Base-by-base conservation (phyloP, 306 rosid species). In the Cicer judaicum region DNA sequence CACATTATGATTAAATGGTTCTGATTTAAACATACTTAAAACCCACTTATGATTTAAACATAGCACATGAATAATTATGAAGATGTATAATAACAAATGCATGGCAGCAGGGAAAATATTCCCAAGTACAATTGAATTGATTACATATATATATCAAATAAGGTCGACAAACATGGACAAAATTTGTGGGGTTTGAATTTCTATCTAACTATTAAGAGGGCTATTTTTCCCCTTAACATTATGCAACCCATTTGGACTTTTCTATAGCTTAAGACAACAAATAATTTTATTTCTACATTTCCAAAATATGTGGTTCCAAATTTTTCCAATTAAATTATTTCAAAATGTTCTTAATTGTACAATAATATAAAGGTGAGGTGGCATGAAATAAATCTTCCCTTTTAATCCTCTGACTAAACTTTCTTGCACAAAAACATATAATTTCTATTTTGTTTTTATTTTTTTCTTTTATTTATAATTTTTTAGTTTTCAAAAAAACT, bases 191-290 rank as follows among this genome's bases (percentile, higher is more conserved):
- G 65, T 73, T 50, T 66, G 71, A 81, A 72, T 36, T 70, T 43
- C 7, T 46, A 7, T 74, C 69, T 19, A 4, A 29, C 36, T 29
- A 3, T 29, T 29, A 8, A 48, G n/a, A 38, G 53, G 9, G 10
- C 46, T 64, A 50, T 5, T 65, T 21, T 2, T 36, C 34, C 19
- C 44, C 29, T 18, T 2, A 41, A 34, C 29, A 38, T 73, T 89
- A 82, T 78, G 73, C 84, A 80, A 78, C 52, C 73, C 62, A 29
- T 62, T 80, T 84, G 84, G 86, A 84, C 84, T 87, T 84, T 88
- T 79, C 88, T 85, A 46, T 60, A 70, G 80, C 68, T 71, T 44
- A 86, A 89, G 97, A 85, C 88, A 68, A 54, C 48, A 56, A 56
- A 72, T 73, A 84, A 83, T 78, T 82, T 81, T 55, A 8, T 68